These are phyloP conservation scores for Hypoxylon intermedium DNA, from an alignment of 495 filamentous ascomycete species.

Conservation along the genomic window DNA sequence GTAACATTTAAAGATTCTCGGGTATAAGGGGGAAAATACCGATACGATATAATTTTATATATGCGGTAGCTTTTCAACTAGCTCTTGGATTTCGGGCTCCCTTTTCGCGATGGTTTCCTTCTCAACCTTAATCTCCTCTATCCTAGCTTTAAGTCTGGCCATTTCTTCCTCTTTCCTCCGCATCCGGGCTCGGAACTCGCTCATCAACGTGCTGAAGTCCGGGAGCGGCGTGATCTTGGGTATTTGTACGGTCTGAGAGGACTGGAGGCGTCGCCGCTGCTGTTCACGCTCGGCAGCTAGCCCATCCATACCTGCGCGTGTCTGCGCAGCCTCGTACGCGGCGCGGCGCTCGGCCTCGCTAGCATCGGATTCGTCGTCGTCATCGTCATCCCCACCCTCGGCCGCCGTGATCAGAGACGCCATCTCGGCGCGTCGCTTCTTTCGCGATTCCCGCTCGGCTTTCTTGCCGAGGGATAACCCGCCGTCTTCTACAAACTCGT, in stretches of 20 bases:
- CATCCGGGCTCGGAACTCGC: slow-evolving; percentile 50
- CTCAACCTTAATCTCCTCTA: slow-evolving; percentile 47
- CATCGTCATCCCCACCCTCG: slow-evolving; percentile 62
- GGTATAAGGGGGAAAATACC: no score
- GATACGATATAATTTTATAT: slow-evolving; percentile 3
- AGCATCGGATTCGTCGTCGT: slow-evolving; percentile 65
- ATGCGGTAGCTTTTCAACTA: slow-evolving; percentile 53
- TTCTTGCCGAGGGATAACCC: slow-evolving; percentile 77
- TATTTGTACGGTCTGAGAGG: slow-evolving; percentile 40
- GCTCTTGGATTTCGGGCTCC: slow-evolving; percentile 80
- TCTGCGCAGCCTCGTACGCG: slow-evolving; percentile 90
- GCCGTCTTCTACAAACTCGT: slow-evolving; percentile 88
- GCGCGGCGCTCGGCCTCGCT: slow-evolving; percentile 80
- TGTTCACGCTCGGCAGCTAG: slow-evolving; percentile 49
- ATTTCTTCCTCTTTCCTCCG: slow-evolving; percentile 48
- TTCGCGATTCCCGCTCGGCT: slow-evolving; percentile 77
- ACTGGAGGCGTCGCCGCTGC: slow-evolving; percentile 42
- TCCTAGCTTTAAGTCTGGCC: slow-evolving; percentile 34
- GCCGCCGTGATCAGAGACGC: slow-evolving; percentile 83
- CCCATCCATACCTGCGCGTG: slow-evolving; percentile 79
- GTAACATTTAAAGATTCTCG: no score
- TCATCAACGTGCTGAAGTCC: slow-evolving; percentile 58
- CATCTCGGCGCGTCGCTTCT: slow-evolving; percentile 75
- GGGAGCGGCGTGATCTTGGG: slow-evolving; percentile 64
- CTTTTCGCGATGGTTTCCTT: slow-evolving; percentile 68